phyloP scores from a whole-genome alignment of 2,329 filamentous ascomycete genomes.

The Sporothrix phasma region DNA sequence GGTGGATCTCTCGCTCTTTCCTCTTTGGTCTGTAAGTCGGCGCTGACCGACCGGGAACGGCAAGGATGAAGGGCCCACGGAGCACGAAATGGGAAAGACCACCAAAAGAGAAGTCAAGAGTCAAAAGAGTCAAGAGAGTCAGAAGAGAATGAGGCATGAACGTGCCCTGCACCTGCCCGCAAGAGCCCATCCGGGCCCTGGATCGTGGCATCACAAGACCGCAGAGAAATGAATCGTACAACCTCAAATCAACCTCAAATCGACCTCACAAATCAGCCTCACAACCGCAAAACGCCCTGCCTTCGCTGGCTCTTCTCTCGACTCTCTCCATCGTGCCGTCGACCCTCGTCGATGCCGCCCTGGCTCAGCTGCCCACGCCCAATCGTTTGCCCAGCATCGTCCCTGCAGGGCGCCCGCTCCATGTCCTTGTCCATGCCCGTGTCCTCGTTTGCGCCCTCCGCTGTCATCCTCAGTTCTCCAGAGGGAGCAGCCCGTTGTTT shows the following conservation, averaged over 20 bases:
- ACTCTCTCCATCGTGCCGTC: neutral
- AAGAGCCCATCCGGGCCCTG: neutral
- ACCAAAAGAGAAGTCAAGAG: no score
- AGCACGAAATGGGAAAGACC: neutral
- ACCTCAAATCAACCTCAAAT: no score
- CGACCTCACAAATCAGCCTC: no score
- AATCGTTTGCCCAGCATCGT: constrained; percentile 10
- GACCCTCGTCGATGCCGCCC: neutral
- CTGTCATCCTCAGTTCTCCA: neutral
- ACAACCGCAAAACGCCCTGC: no score
- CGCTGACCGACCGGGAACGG: neutral
- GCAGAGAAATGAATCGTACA: no score
- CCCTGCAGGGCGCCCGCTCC: neutral
- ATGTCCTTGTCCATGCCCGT: neutral
- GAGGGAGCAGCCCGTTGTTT: constrained; percentile 3
- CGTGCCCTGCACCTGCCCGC: neutral
- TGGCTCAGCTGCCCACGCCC: neutral
- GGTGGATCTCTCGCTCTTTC: neutral
- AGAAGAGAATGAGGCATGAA: neutral
- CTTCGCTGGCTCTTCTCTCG: neutral
- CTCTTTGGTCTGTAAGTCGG: constrained; percentile 10
- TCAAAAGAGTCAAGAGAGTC: no score
- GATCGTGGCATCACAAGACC: neutral
- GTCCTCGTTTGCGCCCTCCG: neutral
- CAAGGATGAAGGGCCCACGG: neutral